Conservation (phyloP, 257 asterid species). For the Ocimum tenuiflorum region DNA sequence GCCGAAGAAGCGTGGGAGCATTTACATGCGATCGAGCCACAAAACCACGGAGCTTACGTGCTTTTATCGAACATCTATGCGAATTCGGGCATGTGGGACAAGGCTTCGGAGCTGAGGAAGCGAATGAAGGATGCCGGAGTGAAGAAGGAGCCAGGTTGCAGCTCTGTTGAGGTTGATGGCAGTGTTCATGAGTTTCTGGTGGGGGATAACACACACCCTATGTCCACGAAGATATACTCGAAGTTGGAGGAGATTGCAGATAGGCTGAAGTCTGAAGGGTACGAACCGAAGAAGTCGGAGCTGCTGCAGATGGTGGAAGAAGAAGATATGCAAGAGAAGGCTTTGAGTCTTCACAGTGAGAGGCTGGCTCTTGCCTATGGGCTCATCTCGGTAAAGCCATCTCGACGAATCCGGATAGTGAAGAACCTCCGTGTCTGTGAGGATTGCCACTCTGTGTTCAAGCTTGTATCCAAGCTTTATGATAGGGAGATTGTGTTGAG, state of each 20-base stretch:
- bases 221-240: slow-evolving; percentile 41
- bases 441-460: slow-evolving; percentile 59
- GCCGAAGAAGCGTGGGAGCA: slow-evolving; percentile 49
- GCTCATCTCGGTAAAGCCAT: slow-evolving; percentile 35
- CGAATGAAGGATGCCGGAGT: slow-evolving; percentile 54
- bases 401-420: slow-evolving; percentile 57
- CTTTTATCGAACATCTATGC: slow-evolving; percentile 64
- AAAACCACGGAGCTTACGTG: slow-evolving; percentile 60
- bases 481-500: slow-evolving; percentile 59
- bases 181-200: slow-evolving; percentile 60
- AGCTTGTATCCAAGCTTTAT: slow-evolving; percentile 58
- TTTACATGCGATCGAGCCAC: slow-evolving; percentile 62
- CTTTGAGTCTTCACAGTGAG: slow-evolving; percentile 61
- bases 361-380: slow-evolving; percentile 72
- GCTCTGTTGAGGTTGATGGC: slow-evolving; percentile 64
- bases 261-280: slow-evolving; percentile 38
- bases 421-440: slow-evolving; percentile 74
- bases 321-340: slow-evolving; percentile 65
- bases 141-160: slow-evolving; percentile 82
- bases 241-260: slow-evolving; percentile 57
- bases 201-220: slow-evolving; percentile 51
- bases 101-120: slow-evolving; percentile 53
- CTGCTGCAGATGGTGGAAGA: slow-evolving; percentile 61
- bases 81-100: slow-evolving; percentile 51
- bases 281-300: slow-evolving; percentile 47